Base-by-base conservation (phyloP, 2,329 filamentous ascomycete genomes). In the Calonectria pseudoturangicola region DNA sequence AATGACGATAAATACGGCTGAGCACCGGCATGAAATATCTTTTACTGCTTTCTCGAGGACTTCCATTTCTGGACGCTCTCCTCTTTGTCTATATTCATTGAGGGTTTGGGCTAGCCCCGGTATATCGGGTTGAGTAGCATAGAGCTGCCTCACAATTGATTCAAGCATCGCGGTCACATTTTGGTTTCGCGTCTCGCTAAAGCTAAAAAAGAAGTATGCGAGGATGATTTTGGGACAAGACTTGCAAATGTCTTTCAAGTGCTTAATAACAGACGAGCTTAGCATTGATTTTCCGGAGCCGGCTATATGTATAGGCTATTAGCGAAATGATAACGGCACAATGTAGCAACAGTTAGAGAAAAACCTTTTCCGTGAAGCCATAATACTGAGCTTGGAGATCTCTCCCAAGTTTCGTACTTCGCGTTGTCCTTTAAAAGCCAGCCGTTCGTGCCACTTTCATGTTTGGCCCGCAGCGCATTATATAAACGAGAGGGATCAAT, bases 331-430 rank as follows among this genome's bases (percentile, higher is more conserved):
- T 28, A 25, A 4, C 25, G 25, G 5, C 5, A 36, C 27, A 28
- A 50, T 28, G 16, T 12, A n/a, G 15, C 12, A n/a, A n/a, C 33
- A 3, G 41, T 16, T n/a, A 50, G 25, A 28, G 12, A 27, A 25
- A 2, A n/a, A 51, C 48, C 48, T 18, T 51, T 30, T 18, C 48
- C 48, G 9, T 51, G 48, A 30, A 51, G 48, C 48, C 48, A 51
- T 4, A 30, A 15, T 9, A 51, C 13, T 3, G 48, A 51, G 2
- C 27, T 8, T 2, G 48, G 25, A 27, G 15, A 30, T 7, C 15
- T 13, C n/a, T 51, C 25, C 48, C 48, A 51, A 30, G 15, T 30
- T 15, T 27, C 18, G 7, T 28, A 51, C 13, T 18, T 4, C 13
- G 16, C 3, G 27, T 5, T 51, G 7, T 30, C 48, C 2, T 10